These are phyloP conservation scores for Cladorrhinum sp. DNA, from an alignment of 2,329 filamentous ascomycete genomes.

Conservation along the genomic window DNA sequence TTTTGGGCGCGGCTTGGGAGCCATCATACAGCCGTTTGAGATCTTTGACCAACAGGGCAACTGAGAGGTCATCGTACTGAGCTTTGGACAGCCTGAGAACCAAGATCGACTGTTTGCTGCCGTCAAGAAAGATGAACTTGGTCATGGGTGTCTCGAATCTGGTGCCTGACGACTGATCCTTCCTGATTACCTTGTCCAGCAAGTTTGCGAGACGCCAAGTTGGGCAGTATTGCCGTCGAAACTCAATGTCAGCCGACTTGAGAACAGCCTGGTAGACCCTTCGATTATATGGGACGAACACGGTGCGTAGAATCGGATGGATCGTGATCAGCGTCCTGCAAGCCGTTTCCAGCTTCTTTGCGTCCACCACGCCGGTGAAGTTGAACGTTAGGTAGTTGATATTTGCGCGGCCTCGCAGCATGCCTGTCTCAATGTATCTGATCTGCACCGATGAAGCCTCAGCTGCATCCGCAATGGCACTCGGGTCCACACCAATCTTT, in stretches of 20 bases:
- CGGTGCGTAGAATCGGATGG: slow-evolving; percentile 54
- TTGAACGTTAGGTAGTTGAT: slow-evolving; percentile 48
- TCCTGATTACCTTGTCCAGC: slow-evolving; percentile 41
- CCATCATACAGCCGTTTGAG: slow-evolving; percentile 45
- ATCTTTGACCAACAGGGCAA: slow-evolving; percentile 47
- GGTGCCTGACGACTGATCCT: slow-evolving; percentile 40
- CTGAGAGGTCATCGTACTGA: slow-evolving; percentile 48
- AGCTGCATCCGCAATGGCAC: slow-evolving; percentile 45
- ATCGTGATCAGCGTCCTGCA: slow-evolving; percentile 43
- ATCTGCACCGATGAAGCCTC: slow-evolving; percentile 49
- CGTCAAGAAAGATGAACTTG: slow-evolving; percentile 50
- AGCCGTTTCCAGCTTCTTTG: slow-evolving; percentile 44
- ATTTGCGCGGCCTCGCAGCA: slow-evolving; percentile 43
- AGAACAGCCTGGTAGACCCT: slow-evolving; percentile 49
- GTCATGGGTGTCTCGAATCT: slow-evolving; percentile 45
- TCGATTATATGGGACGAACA: slow-evolving; percentile 47
- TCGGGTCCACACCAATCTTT: slow-evolving; percentile 41
- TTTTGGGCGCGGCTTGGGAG: slow-evolving; percentile 32
- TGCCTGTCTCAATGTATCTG: slow-evolving; percentile 46
- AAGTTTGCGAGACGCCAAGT: slow-evolving; percentile 39
- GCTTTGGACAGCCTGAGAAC: slow-evolving; percentile 48
- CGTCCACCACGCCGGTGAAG: slow-evolving; percentile 43
- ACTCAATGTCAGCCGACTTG: slow-evolving; percentile 42
- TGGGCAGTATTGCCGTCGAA: slow-evolving; percentile 42
- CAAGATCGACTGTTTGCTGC: slow-evolving; percentile 45